Evolutionary conservation across 78 protist species (phyloP).

Genomic region (Tieghemostelium lacteum): DNA sequence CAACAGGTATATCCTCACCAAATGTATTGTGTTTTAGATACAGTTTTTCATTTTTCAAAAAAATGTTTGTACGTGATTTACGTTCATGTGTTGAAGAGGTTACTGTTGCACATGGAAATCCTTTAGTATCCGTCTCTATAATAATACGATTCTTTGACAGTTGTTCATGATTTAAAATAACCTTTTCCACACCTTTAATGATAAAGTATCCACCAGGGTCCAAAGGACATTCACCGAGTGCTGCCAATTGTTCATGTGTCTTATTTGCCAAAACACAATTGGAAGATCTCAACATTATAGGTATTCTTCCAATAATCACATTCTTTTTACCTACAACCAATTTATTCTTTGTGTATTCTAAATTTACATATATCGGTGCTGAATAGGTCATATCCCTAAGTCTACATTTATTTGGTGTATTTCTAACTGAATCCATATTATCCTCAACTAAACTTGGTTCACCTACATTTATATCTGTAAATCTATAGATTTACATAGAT

Average conservation of each 20-base stretch:
- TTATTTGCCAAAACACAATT: constrained; percentile 90
- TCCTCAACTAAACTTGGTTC: constrained; percentile 85
- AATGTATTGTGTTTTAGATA: constrained; percentile 95
- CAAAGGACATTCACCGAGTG: constrained; percentile 96
- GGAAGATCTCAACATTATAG: constrained; percentile 97
- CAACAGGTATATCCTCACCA: constrained; percentile 90
- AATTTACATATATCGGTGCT: constrained; percentile 95
- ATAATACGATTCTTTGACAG: constrained; percentile 97
- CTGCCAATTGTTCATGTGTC: constrained; percentile 87
- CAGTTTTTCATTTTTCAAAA: constrained; percentile 77
- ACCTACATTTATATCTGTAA: constrained; percentile 89
- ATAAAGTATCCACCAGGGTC: constrained; percentile 97
- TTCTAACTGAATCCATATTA: constrained; percentile 5
- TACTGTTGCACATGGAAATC: constrained; percentile 76
- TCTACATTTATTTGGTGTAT: constrained; percentile 97
- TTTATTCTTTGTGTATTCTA: constrained; percentile 93
- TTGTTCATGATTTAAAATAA: constrained; percentile 98
- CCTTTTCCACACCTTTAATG: constrained; percentile 95
- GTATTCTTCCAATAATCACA: constrained; percentile 96
- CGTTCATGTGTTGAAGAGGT: constrained; percentile 95
- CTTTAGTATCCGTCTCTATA: constrained; percentile 92
- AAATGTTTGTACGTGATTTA: constrained; percentile 88
- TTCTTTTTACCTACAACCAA: constrained; percentile 12
- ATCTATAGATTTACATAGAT: constrained; percentile 12
- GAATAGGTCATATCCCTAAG: constrained; percentile 98